Conservation (phyloP, 352 stramenopile genomes). For the Phytopythium helicoides region DNA sequence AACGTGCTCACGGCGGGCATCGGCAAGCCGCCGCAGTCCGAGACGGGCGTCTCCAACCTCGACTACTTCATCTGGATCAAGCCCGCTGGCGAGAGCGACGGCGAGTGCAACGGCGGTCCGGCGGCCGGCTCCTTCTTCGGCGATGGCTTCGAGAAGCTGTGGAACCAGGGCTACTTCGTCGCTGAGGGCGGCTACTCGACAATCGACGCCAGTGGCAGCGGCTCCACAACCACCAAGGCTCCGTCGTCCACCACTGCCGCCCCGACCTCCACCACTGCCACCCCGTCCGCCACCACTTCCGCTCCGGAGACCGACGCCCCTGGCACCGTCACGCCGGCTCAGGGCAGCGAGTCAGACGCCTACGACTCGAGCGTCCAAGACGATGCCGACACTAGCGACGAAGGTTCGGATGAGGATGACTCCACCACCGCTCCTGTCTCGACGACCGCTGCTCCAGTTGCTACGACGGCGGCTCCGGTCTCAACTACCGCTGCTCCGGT, state of each 20-base stretch:
- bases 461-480: not conserved
- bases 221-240: not conserved
- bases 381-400: not conserved
- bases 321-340: conserved; percentile 1
- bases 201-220: conserved; percentile 1
- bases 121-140: conserved; percentile 53
- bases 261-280: not conserved
- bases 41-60: conserved; percentile 45
- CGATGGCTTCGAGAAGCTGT: conserved; percentile 49
- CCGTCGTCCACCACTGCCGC: not conserved
- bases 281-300: not conserved
- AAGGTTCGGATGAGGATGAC: not conserved
- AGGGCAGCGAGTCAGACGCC: not conserved
- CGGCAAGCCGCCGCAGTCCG: conserved; percentile 36
- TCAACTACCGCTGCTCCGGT: not conserved
- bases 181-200: conserved; percentile 15
- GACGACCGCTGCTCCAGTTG: not conserved
- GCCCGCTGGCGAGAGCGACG: conserved; percentile 59
- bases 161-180: conserved; percentile 73
- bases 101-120: conserved; percentile 50
- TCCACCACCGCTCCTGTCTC: not conserved
- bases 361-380: not conserved
- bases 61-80: conserved; percentile 79
- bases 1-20: conserved; percentile 62
- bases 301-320: not conserved